Conservation (phyloP, 2,329 filamentous ascomycete genomes). For the Colletotrichum lupini region DNA sequence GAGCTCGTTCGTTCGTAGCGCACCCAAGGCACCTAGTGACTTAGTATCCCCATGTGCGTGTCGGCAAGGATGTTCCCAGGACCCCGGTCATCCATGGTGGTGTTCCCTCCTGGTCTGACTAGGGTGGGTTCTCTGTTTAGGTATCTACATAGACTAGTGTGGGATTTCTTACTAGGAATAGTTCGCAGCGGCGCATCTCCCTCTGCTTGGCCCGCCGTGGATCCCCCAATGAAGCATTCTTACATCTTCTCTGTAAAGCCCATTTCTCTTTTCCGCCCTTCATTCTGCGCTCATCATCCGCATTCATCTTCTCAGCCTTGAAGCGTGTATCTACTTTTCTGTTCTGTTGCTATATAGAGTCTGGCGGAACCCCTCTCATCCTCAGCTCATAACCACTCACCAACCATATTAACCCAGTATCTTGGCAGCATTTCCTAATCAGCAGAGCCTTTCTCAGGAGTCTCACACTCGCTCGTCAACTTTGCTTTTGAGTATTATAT, state of each 20-base stretch:
- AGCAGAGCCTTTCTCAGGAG: not conserved
- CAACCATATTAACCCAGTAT: not conserved
- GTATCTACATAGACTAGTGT: constrained; percentile 28
- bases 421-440: not conserved
- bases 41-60: constrained; percentile 11
- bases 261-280: not conserved
- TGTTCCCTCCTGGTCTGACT: constrained; percentile 6
- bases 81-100: constrained; percentile 27
- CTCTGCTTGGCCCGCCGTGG: constrained; percentile 18
- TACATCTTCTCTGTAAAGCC: not conserved
- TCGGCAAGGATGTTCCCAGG: constrained; percentile 29
- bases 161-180: constrained; percentile 32
- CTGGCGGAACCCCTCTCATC: not conserved
- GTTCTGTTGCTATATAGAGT: constrained; percentile 21
- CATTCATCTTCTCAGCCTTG: constrained; percentile 2
- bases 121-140: constrained; percentile 3
- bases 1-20: constrained; percentile 1
- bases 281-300: constrained; percentile 5
- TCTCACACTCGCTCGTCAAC: not conserved
- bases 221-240: constrained; percentile 10
- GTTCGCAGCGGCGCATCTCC: constrained; percentile 23
- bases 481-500: not conserved
- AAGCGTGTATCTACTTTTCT: not conserved
- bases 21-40: constrained; percentile 10
- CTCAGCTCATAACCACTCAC: not conserved